phyloP scores from a whole-genome alignment of 148 eudicot genomes.

The Fagopyrum homotropicum region DNA sequence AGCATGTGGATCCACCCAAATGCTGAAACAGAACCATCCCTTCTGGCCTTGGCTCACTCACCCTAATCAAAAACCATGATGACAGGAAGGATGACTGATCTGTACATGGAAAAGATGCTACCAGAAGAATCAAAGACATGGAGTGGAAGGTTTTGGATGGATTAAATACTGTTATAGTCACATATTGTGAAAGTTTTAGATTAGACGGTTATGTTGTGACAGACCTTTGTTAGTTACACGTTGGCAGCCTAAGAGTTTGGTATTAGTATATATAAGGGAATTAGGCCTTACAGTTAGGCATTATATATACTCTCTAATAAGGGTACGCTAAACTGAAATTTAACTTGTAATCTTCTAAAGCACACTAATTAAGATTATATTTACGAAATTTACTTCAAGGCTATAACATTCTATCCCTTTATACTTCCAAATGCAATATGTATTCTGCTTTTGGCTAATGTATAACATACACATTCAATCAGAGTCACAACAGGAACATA shows the following conservation, averaged over 20 bases:
- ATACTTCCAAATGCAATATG: background rate
- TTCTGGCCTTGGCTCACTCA: background rate
- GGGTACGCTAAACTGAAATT: no score
- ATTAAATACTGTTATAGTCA: background rate
- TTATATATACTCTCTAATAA: background rate
- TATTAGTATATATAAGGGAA: background rate
- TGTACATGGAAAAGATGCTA: background rate
- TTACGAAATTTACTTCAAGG: background rate
- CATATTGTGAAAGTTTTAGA: background rate
- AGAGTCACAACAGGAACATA: background rate
- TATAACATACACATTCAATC: background rate
- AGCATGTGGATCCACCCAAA: background rate
- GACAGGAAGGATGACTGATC: background rate
- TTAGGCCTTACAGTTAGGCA: background rate
- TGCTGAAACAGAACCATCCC: background rate
- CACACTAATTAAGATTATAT: background rate
- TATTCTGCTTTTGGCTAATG: background rate
- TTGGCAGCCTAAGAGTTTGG: background rate
- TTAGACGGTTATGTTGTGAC: background rate
- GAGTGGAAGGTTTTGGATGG: background rate
- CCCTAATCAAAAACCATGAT: background rate
- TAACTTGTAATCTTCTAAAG: background rate
- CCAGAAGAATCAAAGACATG: background rate
- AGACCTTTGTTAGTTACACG: background rate
- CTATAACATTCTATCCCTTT: background rate